phyloP scores from a whole-genome alignment of 495 filamentous ascomycete species.

The Halenospora varia region DNA sequence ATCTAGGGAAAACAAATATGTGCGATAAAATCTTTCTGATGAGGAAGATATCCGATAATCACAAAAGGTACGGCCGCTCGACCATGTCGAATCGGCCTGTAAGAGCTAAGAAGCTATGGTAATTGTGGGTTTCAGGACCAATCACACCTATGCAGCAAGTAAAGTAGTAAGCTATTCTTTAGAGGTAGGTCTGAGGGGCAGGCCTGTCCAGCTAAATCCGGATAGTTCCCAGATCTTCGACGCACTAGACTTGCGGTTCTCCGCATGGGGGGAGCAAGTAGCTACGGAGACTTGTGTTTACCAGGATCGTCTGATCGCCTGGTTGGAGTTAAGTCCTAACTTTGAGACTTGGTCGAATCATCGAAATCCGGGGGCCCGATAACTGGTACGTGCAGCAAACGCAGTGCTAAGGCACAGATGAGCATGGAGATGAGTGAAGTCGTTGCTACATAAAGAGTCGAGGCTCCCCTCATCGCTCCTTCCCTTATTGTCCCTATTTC shows the following conservation, averaged over 20 bases:
- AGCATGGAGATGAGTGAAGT: not conserved
- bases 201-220: not conserved
- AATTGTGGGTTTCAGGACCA: no score
- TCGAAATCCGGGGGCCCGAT: not conserved
- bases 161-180: no score
- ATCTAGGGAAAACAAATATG: not conserved
- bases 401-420: not conserved
- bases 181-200: no score
- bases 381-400: not conserved
- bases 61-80: no score
- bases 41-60: no score
- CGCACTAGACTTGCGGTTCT: no score
- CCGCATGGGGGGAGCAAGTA: not conserved
- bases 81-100: no score
- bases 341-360: not conserved
- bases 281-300: not conserved
- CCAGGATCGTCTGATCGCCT: not conserved
- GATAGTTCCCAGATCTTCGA: slow-evolving; percentile 7
- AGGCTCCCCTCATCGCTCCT: no score
- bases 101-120: not conserved
- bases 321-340: not conserved
- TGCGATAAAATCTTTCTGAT: not conserved
- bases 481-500: no score
- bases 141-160: no score
- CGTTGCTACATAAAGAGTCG: not conserved